Evolutionary conservation across 768 basidiomycete genomes (phyloP), one percentile per base, ranked within the genome.

Genomic region (Psilocybe azurescens): DNA sequence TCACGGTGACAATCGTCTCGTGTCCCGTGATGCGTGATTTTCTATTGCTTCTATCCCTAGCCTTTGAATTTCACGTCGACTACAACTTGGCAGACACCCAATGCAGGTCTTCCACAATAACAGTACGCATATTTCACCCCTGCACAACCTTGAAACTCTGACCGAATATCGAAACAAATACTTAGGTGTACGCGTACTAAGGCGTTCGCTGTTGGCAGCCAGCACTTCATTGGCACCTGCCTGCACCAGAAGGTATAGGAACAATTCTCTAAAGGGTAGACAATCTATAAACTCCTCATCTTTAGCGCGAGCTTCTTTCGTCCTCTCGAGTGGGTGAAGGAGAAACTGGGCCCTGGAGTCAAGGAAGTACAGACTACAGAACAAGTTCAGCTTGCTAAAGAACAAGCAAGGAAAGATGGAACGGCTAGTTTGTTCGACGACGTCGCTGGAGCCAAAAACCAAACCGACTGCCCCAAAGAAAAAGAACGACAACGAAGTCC

Each of bases 271-370:
- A 30, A 30, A 18, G 1, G 33, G 33, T 36, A 36, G 49, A 29
- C 38, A 9, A 20, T 14, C 63, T 20, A 18, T 39, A 9, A 60
- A 36, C 9, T 18, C 18, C 50, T 38, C 14, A 33, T 49, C 18
- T 28, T 29, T 60, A 78, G 81, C 65, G 74, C 75, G 30, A 86
- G 86, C 65, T 82, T 81, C 46, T 79, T 84, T 65, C 84, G 80
- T 67, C 89, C 89, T 24, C 67, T 91, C 48, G 75, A 79, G 16
- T 91, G 90, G 90, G 71, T 92, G 8, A 81, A 80, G 61, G 83
- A 89, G 50, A 86, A 83, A 58, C 76, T 91, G 13, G 76, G 77
- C 3, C 83, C 87, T 1, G 73, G 72, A 5, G 70, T 82, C 24
- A 82, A 81, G 55, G 77, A 83, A 71, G 79, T 77, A 67, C 73